These are phyloP conservation scores for Trifolium pratense DNA, from an alignment of 306 rosid genomes.

Conservation along the genomic window DNA sequence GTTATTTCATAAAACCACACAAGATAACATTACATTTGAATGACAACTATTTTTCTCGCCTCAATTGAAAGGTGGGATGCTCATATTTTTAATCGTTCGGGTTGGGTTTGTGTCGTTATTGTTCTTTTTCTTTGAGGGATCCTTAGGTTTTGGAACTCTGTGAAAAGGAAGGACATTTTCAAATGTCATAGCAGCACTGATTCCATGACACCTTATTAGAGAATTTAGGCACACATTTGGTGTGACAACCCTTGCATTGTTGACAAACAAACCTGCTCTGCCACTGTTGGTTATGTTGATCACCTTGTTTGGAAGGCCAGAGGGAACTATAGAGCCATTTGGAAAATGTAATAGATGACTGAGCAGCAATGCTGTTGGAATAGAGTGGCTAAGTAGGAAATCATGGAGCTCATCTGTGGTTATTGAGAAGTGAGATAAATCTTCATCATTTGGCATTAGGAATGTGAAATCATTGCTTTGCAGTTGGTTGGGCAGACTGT, in stretches of 20 bases:
- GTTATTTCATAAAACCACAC: conserved; percentile 35
- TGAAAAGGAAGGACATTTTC: conserved; percentile 24
- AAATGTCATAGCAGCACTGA: conserved; percentile 51
- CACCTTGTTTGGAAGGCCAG: conserved; percentile 52
- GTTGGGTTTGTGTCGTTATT: conserved; percentile 32
- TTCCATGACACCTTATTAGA: conserved; percentile 59
- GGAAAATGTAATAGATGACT: conserved; percentile 55
- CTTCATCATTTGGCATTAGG: conserved; percentile 61
- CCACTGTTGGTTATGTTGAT: conserved; percentile 56
- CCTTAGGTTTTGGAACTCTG: conserved; percentile 27
- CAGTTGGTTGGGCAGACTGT: conserved; percentile 50
- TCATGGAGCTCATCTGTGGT: conserved; percentile 44
- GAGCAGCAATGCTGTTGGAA: conserved; percentile 54
- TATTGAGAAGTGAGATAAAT: conserved; percentile 53
- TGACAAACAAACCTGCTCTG: conserved; percentile 48
- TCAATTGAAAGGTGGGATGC: conserved; percentile 25
- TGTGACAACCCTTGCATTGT: conserved; percentile 58
- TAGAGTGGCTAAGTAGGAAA: conserved; percentile 58
- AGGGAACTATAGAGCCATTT: conserved; percentile 65
- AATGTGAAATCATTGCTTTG: conserved; percentile 51
- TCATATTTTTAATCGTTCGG: conserved; percentile 33
- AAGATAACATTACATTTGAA: conserved; percentile 21
- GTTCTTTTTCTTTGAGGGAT: conserved; percentile 27
- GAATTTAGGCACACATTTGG: conserved; percentile 59
- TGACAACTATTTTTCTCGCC: not conserved